These are phyloP conservation scores for Physocladia obscura DNA, from an alignment of 192 early-diverging fungal genomes.

Conservation along the genomic window DNA sequence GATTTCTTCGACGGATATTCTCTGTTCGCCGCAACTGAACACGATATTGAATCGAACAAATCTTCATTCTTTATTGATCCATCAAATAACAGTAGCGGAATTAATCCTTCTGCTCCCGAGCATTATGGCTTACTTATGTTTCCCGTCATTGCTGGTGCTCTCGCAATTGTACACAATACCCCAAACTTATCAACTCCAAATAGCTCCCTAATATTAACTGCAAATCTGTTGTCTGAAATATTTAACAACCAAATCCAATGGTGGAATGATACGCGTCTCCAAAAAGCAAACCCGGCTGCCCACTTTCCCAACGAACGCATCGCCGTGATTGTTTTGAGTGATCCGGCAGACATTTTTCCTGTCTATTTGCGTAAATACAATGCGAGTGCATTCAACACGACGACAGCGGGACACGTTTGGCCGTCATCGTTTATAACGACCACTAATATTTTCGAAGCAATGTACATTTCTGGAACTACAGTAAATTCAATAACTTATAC, in stretches of 20 bases:
- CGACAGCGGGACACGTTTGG: neutral
- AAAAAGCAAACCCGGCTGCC: neutral
- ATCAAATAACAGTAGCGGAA: neutral
- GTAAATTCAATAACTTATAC: constrained; percentile 12
- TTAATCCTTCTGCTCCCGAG: neutral
- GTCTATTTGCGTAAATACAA: neutral
- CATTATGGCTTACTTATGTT: neutral
- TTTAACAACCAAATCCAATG: neutral
- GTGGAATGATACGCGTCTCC: constrained; percentile 13
- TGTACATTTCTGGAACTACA: neutral
- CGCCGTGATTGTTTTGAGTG: neutral
- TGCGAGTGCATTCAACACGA: neutral
- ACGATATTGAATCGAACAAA: neutral
- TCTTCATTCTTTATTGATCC: neutral
- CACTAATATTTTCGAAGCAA: neutral
- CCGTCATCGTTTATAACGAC: neutral
- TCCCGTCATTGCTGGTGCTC: neutral
- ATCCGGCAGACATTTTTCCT: constrained; percentile 1
- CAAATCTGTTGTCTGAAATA: neutral
- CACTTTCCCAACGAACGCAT: neutral
- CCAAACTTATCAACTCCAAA: neutral
- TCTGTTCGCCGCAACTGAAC: neutral
- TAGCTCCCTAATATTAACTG: neutral
- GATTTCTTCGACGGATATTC: neutral
- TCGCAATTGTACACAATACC: constrained; percentile 1